Percentiles rank a stretch among this genome's conserved stretches.
These are phyloP conservation scores for Phylloporus scabripes DNA, from an alignment of 768 basidiomycete genomes.

Conservation along the genomic window DNA sequence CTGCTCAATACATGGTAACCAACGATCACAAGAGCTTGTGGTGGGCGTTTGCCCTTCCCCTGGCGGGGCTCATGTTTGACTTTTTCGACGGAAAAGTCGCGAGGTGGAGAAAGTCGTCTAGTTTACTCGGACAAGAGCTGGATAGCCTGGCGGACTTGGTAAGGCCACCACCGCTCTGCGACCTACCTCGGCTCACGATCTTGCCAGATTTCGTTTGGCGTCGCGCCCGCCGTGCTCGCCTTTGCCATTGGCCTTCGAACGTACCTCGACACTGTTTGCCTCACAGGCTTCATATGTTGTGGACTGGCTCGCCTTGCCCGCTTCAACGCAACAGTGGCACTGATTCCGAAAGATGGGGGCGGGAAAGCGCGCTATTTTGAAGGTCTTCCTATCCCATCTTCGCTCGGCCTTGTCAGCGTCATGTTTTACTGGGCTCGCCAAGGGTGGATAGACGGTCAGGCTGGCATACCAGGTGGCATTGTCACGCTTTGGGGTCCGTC, in stretches of 20 bases:
- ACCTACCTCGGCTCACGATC: conserved; percentile 1
- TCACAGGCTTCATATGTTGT: conserved; percentile 91
- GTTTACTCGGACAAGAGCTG: conserved; percentile 95
- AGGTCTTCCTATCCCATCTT: conserved; percentile 93
- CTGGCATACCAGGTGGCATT: conserved; percentile 73
- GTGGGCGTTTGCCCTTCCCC: conserved; percentile 82
- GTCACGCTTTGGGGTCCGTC: conserved; percentile 63
- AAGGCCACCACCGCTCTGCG: conserved; percentile 5
- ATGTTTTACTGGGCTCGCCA: conserved; percentile 79
- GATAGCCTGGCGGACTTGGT: conserved; percentile 96
- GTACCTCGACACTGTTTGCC: conserved; percentile 79
- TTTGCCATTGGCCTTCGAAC: conserved; percentile 90
- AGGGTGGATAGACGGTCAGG: conserved; percentile 78
- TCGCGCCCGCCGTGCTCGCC: conserved; percentile 90
- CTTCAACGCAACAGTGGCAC: conserved; percentile 97
- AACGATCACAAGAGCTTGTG: conserved; percentile 76
- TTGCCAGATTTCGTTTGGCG: conserved; percentile 89
- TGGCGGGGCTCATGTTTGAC: conserved; percentile 96
- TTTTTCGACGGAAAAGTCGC: conserved; percentile 98
- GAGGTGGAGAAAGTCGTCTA: conserved; percentile 91
- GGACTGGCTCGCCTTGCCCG: conserved; percentile 95
- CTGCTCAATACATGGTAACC: conserved; percentile 80
- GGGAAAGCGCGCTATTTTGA: conserved; percentile 97
- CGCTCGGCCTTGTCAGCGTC: conserved; percentile 70
- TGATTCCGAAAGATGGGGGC: conserved; percentile 77